Percentiles rank a stretch among this genome's conserved stretches.
Evolutionary conservation across 805 yeast species (phyloP).

Genomic region (Cyberlindnera bimundalis): DNA sequence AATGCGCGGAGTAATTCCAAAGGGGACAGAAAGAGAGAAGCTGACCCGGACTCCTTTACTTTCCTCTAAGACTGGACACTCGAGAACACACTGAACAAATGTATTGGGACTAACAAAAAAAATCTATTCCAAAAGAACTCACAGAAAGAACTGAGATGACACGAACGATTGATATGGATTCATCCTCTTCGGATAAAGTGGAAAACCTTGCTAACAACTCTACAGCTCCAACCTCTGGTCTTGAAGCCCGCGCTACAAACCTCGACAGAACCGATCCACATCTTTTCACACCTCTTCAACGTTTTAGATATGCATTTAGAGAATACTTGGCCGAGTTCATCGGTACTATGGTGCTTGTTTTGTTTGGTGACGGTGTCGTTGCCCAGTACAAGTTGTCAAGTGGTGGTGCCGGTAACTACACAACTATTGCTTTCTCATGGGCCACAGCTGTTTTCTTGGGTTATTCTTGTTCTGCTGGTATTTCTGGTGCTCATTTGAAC

Average conservation of each 20-base stretch:
- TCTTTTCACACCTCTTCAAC: slow-evolving; percentile 24
- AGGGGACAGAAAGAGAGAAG: too few species aligned
- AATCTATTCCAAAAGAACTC: too few species aligned
- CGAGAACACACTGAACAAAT: too few species aligned
- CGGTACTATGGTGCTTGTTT: slow-evolving; percentile 44
- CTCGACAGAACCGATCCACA: slow-evolving; percentile 12
- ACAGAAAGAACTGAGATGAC: not conserved
- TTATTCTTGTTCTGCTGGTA: slow-evolving; percentile 48
- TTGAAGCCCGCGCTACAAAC: slow-evolving; percentile 28
- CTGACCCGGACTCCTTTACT: too few species aligned
- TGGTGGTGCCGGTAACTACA: slow-evolving; percentile 38
- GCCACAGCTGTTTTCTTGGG: slow-evolving; percentile 53
- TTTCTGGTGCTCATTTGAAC: slow-evolving; percentile 57
- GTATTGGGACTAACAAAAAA: not conserved
- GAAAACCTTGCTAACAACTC: slow-evolving; percentile 12
- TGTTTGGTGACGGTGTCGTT: slow-evolving; percentile 47
- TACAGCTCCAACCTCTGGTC: slow-evolving; percentile 28
- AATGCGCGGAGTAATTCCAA: not conserved
- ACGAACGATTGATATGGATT: not conserved
- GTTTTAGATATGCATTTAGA: slow-evolving; percentile 31
- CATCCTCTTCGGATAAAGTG: slow-evolving; percentile 1
- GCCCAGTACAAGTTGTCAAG: slow-evolving; percentile 41
- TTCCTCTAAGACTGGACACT: too few species aligned
- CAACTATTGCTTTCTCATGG: slow-evolving; percentile 46
- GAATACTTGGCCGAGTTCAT: slow-evolving; percentile 51